phyloP scores from a whole-genome alignment of 768 basidiomycete genomes.

The Melanogaster broomeanus region DNA sequence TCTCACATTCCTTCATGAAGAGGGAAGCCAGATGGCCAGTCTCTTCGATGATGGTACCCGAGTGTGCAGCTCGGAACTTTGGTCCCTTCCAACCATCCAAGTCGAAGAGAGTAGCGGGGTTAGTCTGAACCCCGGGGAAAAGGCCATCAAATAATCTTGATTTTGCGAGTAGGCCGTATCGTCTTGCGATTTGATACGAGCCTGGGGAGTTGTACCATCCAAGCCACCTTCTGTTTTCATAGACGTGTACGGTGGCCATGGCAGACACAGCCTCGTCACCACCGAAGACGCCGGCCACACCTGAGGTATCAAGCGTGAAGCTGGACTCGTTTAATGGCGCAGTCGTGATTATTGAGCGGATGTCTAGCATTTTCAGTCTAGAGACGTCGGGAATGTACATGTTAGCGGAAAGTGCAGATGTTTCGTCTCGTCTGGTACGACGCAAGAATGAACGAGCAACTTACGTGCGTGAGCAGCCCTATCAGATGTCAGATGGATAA shows the following conservation, averaged over 20 bases:
- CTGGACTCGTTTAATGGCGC: not conserved
- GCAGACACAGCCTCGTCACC: conserved; percentile 34
- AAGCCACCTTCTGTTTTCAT: conserved; percentile 23
- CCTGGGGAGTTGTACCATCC: conserved; percentile 39
- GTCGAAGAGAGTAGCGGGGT: conserved; percentile 22
- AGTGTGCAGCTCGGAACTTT: conserved; percentile 75
- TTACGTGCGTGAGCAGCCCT: no score
- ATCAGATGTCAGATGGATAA: no score
- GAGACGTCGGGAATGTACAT: conserved; percentile 24
- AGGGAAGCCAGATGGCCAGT: conserved; percentile 58
- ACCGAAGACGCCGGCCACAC: conserved; percentile 27
- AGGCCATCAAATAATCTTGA: conserved; percentile 11
- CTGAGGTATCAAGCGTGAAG: conserved; percentile 23
- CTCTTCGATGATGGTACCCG: conserved; percentile 48
- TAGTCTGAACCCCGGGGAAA: conserved; percentile 13
- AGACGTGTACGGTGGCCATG: conserved; percentile 30
- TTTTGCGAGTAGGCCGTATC: conserved; percentile 18
- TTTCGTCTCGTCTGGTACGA: not conserved
- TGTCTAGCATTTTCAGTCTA: conserved; percentile 14
- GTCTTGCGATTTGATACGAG: conserved; percentile 26
- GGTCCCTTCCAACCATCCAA: conserved; percentile 37
- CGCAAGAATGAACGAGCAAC: conserved; percentile 3
- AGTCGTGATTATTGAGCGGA: conserved; percentile 12
- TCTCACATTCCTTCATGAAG: conserved; percentile 31
- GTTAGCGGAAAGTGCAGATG: conserved; percentile 4